A percentile compares a stretch with the other conserved stretches of the same genome.
phyloP scores from a whole-genome alignment of 176 grass and related monocot species.

The Oropetium thomaeum region DNA sequence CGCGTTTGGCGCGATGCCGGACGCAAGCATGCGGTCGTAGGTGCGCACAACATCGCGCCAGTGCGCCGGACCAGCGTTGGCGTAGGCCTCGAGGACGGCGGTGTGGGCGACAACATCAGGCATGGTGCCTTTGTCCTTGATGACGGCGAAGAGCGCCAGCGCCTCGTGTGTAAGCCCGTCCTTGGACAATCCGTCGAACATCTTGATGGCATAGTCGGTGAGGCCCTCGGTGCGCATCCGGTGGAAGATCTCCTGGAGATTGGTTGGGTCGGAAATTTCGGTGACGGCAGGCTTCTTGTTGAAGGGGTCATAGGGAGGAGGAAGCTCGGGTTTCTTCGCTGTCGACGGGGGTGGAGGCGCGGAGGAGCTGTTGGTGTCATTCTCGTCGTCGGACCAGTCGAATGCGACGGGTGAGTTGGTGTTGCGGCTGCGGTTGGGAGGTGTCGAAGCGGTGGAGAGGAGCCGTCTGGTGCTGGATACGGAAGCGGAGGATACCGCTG shows the following conservation, averaged over 20 bases:
- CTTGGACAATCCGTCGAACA: constrained; percentile 95
- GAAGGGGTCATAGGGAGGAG: constrained; percentile 81
- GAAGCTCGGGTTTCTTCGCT: constrained; percentile 28
- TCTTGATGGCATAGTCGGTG: constrained; percentile 88
- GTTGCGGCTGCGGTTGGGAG: constrained; percentile 25
- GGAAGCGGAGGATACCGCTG: background rate
- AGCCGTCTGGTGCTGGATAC: background rate
- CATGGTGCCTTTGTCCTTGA: constrained; percentile 83
- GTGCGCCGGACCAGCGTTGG: constrained; percentile 52
- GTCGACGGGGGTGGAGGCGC: constrained; percentile 1
- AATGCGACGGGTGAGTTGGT: constrained; percentile 78
- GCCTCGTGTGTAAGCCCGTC: constrained; percentile 86
- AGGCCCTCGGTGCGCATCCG: constrained; percentile 78
- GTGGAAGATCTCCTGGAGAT: constrained; percentile 84
- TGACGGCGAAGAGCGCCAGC: constrained; percentile 58
- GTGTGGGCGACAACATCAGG: constrained; percentile 88
- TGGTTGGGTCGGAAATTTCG: constrained; percentile 59
- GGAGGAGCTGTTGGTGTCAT: constrained; percentile 37
- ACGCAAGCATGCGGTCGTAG: constrained; percentile 74
- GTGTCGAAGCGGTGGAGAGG: constrained; percentile 22
- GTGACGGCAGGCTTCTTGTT: constrained; percentile 51
- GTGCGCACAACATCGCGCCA: constrained; percentile 65
- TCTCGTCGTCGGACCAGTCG: constrained; percentile 76
- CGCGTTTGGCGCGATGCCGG: constrained; percentile 58
- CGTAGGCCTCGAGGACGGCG: constrained; percentile 80